Base-by-base conservation (phyloP, 148 eudicot species). In the Chenopodium album region DNA sequence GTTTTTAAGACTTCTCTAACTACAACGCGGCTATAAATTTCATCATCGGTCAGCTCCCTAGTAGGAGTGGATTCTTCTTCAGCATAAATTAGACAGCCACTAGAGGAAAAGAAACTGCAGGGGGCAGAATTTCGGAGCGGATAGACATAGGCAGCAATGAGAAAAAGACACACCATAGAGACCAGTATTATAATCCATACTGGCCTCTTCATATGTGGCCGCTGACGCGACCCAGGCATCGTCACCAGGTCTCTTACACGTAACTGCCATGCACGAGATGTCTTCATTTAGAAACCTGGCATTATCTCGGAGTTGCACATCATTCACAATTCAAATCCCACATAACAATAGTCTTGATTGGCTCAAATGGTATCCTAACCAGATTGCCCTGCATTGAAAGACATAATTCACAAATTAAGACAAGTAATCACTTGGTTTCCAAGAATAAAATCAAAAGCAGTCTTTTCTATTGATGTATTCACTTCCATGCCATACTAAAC, bases 1-100 rank as follows among this genome's bases (percentile, higher is more conserved):
- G 81, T 81, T 78, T 78, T 89, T 83, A 93, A 79, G 73, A 93
- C 64, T 82, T 94, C 96, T 79, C 87, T 92, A 78, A 90, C 79
- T 82, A 92, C 96, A 80, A 92, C 94, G 85, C 87, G 94, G 77
- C 96, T 88, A 83, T 90, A 94, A 76, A 89, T 80, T 86, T 94
- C 98, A 63, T 87, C 90, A 87, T 90, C 92, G 76, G 89, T 87
- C 81, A 90, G 80, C 85, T 85, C 92, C 78, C 90, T 90, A 22
- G 84, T 75, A 79, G 88, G 86, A 63, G 77, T 73, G 64, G 85
- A 41, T 81, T 75, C 85, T 71, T 84, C 83, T 66, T 85, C 75
- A 62, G 79, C 80, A 81, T 85, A 76, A 44, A 80, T 71, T 69
- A 85, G 77, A 82, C 92, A 90, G 26, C 86, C 85, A 80, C 82